Base-by-base conservation (phyloP, 2,329 filamentous ascomycete species). In the Pestalotiopsis sp. region DNA sequence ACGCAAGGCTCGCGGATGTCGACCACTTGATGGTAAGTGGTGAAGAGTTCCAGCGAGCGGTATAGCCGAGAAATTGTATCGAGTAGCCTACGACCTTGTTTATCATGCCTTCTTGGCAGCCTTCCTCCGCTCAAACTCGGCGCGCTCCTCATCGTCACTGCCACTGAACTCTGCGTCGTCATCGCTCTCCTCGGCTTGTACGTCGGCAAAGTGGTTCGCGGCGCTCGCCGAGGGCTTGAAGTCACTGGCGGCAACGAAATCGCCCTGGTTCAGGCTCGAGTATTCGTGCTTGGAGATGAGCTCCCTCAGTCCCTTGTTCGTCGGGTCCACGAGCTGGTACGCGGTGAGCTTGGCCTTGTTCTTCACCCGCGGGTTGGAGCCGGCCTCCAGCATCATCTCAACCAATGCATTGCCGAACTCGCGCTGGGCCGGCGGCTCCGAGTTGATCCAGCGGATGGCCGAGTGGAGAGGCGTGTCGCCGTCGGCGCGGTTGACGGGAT, bases 321-420 rank as follows among this genome's bases (percentile, higher is more conserved):
- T 76, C 17, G 92, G 92, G 79, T 95, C 92, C 66, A 91, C 90
- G 69, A 95, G 86, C 79, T 94, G 90, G 66, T 86, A 76, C 35
- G 93, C 86, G 64, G 90, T 92, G 68, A 94, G 85, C 74, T 91
- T 90, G 65, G 88, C 91, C 80, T 91, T 92, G 82, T 95, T 95
- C 78, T 82, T 83, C 74, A 83, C 73, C 69, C 87, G 84, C 66
- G 86, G 79, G 79, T 80, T 85, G 64, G 82, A 85, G 68, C 93
- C 93, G 66, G 93, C 93, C 81, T 96, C 93, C 71, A 95, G 86
- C 85, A 97, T 89, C 85, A 96, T 93, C 73, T 91, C 86, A 72
- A 95, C 86, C 66, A 96, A 85, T 20, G 87, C 85, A 73, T 85
- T 83, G 72, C 90, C 92, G 71, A 88, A 88, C 69, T 86, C 83